Evolutionary conservation across 495 filamentous ascomycete genomes (phyloP).

Genomic region (Thermochaetoides thermophila): DNA sequence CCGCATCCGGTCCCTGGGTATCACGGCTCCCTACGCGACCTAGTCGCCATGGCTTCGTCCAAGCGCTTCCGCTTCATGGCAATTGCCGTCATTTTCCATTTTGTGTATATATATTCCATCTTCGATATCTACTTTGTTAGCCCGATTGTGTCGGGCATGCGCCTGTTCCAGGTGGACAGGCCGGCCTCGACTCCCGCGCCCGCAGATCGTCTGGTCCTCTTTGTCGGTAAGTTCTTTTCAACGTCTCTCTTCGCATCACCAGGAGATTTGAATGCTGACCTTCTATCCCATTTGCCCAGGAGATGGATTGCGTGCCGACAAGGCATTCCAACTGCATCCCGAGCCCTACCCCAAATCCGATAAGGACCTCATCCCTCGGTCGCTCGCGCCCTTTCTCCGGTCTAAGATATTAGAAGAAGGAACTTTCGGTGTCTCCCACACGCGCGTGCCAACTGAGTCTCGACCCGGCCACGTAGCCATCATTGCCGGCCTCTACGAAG

Average conservation of each 20-base stretch:
- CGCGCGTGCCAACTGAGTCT: conserved; percentile 93
- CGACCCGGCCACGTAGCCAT: conserved; percentile 94
- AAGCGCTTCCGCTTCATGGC: conserved; percentile 78
- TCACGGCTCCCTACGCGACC: too few species aligned
- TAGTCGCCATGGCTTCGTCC: conserved; percentile 78
- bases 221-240: conserved; percentile 58
- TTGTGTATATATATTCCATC: conserved; percentile 90
- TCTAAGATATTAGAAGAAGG: conserved; percentile 75
- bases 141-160: conserved; percentile 94
- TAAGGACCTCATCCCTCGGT: conserved; percentile 44
- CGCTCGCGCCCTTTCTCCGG: conserved; percentile 86
- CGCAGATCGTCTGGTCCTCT: conserved; percentile 79
- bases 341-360: conserved; percentile 65
- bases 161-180: conserved; percentile 54
- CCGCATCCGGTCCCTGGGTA: too few species aligned
- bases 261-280: conserved; percentile 2
- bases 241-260: conserved; percentile 4
- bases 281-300: conserved; percentile 31
- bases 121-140: conserved; percentile 99
- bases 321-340: conserved; percentile 87
- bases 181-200: conserved; percentile 49
- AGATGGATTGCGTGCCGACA: conserved; percentile 93
- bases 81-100: conserved; percentile 84
- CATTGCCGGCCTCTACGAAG: conserved; percentile 95
- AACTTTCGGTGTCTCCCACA: conserved; percentile 98